A percentile compares a stretch with the other conserved stretches of the same genome.
phyloP scores from a whole-genome alignment of 148 eudicot genomes.

The Persicaria maculosa region DNA sequence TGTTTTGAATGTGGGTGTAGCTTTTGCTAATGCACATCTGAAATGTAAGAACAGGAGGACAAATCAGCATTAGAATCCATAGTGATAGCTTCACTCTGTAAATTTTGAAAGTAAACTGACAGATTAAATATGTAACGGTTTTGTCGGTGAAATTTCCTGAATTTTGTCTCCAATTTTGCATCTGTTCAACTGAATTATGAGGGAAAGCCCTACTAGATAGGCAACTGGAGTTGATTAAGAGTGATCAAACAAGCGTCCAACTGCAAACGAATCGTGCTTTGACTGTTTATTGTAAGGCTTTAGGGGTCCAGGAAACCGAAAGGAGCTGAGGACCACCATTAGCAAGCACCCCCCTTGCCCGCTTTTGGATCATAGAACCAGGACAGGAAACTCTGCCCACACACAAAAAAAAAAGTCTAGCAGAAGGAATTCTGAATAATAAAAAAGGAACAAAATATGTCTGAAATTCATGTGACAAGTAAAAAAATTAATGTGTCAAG shows the following conservation, averaged over 20 bases:
- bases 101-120: neutral
- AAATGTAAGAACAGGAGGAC: no score
- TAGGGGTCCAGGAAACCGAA: slow-evolving; percentile 5
- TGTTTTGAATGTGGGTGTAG: no score
- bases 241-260: neutral
- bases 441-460: no score
- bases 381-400: no score
- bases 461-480: no score
- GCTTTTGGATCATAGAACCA: no score
- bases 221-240: neutral
- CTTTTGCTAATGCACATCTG: no score
- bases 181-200: neutral
- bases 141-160: neutral
- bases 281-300: neutral
- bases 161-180: neutral
- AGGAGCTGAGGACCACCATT: slow-evolving; percentile 8
- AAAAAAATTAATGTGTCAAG: no score
- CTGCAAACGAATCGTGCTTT: neutral
- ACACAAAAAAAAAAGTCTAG: no score
- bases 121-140: neutral
- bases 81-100: neutral
- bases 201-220: neutral
- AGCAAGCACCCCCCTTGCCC: no score
- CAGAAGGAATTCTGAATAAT: no score
- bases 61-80: neutral